Base-by-base conservation (phyloP, 495 filamentous ascomycete genomes). In the Neurospora sp. region DNA sequence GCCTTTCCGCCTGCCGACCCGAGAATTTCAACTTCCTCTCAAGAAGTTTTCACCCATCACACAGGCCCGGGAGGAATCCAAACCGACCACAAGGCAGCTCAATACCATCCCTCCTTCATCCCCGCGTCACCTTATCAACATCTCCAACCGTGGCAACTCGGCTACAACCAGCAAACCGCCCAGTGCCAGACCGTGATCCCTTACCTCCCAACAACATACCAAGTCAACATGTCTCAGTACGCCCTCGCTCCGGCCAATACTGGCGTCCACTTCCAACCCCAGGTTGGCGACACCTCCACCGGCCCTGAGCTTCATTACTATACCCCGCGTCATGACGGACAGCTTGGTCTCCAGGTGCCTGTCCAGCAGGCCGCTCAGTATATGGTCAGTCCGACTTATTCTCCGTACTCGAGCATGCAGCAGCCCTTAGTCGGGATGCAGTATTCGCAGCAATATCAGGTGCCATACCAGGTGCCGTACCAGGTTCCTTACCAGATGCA, bases 241-340 rank as follows among this genome's bases (percentile, higher is more conserved):
- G 54, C 54, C 36, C 69, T 54, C 39, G 69, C 70, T 19, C 71
- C 71, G 45, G 74, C 70, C 70, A 72, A 59, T 17, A 69, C 48
- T 15, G 77, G 82, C 74, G 73, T 79, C 28, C 81, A 84, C 78
- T 86, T 81, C 72, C 84, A 86, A 71, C 86, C 85, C 2, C 85
- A 84, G 28, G 82, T 84, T 21, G 82, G 82, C 38, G 82, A 83
- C 38, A 86, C 85, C 28, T 82, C 80, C 38, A 77, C 78, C 71
- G 86, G 85, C 2, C 79, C 83, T 7, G 82, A 83, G 48, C 59
- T 79, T 15, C 83, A 87, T 69, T 81, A 77, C 24, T 87, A 86
- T 70, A 80, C 83, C 31, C 85, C 85, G 24, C 82, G 85, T 7
- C 75, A 77, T 21, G 86, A 88, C 69, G 48, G 43, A 19, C 70